Evolutionary conservation across 441 rosid species (phyloP), one percentile per base, ranked within the genome.

Genomic region (Biscutella laevigata): DNA sequence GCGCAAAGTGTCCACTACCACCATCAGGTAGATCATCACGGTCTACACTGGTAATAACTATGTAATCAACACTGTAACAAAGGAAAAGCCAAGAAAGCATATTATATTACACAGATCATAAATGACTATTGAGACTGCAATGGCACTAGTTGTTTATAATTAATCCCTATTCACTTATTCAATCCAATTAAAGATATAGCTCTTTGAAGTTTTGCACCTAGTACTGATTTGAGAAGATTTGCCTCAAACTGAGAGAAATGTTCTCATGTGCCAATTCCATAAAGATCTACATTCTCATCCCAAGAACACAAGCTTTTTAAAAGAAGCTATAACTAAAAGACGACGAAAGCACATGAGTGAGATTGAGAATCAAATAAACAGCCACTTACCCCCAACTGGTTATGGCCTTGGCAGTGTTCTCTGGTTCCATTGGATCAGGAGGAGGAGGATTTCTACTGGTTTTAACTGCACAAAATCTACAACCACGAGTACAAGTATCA

Each of bases 21-120:
- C 99, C 97, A 74, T 92, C 97, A 56, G 92, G 95, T 40, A 92
- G 55, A 80, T 92, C 99, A 39, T 92, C 95, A 59, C 99, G 94
- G 67, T 92, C 99, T 13, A 92, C 99, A 44, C 99, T 92, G 6
- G 99, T 92, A 8, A 92, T 59, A 56, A 92, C 99, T 59, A 92
- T 88, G 59, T 88, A 92, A 56, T 92, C 99, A 75, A 92, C 99
- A 64, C 95, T 91, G 55, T 67, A 69, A 49, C 58, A 64, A 43
- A 4, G 6, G n/a, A 38, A 63, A 58, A 29, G 4, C 41, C 43
- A 29, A 32, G 16, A 45, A 32, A 60, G 44, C 46, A 44, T 42
- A 60, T 53, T 52, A 54, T 53, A 35, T 12, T 17, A 66, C 27
- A 11, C 12, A 2, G 8, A 41, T 29, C 32, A 47, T 17, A 39